Evolutionary conservation across 164 flowering plant genomes (phyloP), one percentile per base, ranked within the genome.

Genomic region (Vitis rupestris): DNA sequence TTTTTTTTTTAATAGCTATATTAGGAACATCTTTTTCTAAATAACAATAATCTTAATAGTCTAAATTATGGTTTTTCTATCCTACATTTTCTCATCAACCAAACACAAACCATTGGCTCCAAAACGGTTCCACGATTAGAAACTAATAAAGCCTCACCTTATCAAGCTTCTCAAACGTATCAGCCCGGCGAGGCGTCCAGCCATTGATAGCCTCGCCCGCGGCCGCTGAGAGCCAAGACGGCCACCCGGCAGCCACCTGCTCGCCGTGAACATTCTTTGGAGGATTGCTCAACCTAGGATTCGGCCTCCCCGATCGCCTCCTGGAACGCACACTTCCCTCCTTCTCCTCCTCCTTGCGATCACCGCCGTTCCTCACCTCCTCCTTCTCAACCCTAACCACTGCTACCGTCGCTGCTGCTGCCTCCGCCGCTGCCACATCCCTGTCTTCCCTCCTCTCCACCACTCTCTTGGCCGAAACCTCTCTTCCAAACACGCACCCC

Each of bases 211-310:
- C 90, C 72, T 88, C 93, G 2, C 88, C 88, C 2, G 89, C 88
- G 11, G 84, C 85, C 0, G 80, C 86, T 2, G 89, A 85, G 37
- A 87, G 86, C 90, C 93, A 88, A 23, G 86, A 72, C 3, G 92
- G 89, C 90, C 90, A 88, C 8, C 90, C 90, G 6, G 90, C 90
- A 3, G 89, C 87, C 8, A 86, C 87, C 66, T 85, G 90, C 75
- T 88, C 92, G 2, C 90, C 90, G 12, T 83, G 86, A 6, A 85
- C 47, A 61, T 83, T 70, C 77, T 82, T 88, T 0, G 88, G 86
- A 9, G 85, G 88, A 68, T 84, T 84, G 51, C 88, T 80, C 58
- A 74, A 50, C 72, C 84, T 74, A 9, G 84, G 87, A 80, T 86
- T 85, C 23, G 85, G 85, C 82, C 58, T 81, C 14, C 76, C 50